phyloP scores from a whole-genome alignment of 2,329 filamentous ascomycete genomes.

The Monilinia fructigena region DNA sequence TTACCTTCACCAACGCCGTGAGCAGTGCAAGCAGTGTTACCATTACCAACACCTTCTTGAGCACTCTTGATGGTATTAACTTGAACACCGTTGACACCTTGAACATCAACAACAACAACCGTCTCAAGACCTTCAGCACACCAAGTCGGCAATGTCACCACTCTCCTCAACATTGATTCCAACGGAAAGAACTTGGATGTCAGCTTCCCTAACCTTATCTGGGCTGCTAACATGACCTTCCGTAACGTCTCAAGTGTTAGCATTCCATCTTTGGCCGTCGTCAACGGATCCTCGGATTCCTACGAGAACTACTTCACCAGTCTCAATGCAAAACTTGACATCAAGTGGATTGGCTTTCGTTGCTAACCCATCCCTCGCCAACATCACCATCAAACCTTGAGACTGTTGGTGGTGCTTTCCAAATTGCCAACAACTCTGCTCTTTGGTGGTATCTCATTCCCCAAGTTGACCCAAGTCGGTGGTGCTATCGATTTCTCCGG shows the following conservation, averaged over 20 bases:
- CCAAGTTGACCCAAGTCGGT: conserved; percentile 63
- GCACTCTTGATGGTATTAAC: conserved; percentile 76
- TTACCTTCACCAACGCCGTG: conserved; percentile 61
- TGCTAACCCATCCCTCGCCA: conserved; percentile 61
- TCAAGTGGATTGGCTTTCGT: conserved; percentile 60
- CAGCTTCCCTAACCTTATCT: conserved; percentile 73
- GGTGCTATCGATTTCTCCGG: conserved; percentile 85
- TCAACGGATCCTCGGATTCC: conserved; percentile 81
- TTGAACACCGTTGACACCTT: conserved; percentile 70
- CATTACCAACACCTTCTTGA: conserved; percentile 85
- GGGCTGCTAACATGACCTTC: conserved; percentile 78
- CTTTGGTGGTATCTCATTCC: conserved; percentile 71
- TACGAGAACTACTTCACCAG: conserved; percentile 69
- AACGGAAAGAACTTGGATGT: conserved; percentile 73
- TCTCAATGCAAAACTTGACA: conserved; percentile 68
- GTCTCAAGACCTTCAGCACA: conserved; percentile 74
- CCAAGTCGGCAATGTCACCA: conserved; percentile 72
- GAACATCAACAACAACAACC: conserved; percentile 86
- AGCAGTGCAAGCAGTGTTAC: conserved; percentile 64
- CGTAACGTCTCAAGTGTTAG: conserved; percentile 73
- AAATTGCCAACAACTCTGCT: conserved; percentile 86
- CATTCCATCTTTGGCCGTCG: conserved; percentile 67
- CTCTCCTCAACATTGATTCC: conserved; percentile 69
- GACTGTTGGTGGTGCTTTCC: conserved; percentile 73
- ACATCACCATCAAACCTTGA: conserved; percentile 73